Evolutionary conservation across 2,329 filamentous ascomycete species (phyloP).

Genomic region (Hypocreales sp.): DNA sequence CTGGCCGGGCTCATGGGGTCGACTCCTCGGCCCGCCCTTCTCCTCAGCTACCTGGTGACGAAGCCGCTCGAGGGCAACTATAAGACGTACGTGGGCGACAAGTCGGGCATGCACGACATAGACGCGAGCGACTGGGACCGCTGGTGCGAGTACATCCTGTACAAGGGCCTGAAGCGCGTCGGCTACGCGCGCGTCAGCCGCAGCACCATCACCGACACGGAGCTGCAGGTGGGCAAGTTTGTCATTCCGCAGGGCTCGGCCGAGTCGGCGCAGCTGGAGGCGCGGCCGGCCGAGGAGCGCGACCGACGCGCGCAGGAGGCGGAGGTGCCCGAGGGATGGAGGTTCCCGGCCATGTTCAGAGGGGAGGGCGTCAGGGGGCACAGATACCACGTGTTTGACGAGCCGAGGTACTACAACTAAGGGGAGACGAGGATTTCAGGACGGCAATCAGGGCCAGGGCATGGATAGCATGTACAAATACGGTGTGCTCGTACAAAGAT

Average conservation of each 20-base stretch:
- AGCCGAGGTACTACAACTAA: slow-evolving; percentile 57
- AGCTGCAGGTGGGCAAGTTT: slow-evolving; percentile 94
- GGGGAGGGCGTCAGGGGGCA: slow-evolving; percentile 81
- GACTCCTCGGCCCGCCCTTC: slow-evolving; percentile 61
- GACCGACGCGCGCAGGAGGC: slow-evolving; percentile 48
- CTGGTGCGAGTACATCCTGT: slow-evolving; percentile 98
- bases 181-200: slow-evolving; percentile 84
- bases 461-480: too few relatives aligned
- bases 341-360: slow-evolving; percentile 74
- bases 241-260: slow-evolving; percentile 54
- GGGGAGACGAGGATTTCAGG: not conserved
- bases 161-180: slow-evolving; percentile 70
- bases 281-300: slow-evolving; percentile 35
- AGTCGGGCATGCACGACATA: slow-evolving; percentile 88
- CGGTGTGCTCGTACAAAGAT: too few relatives aligned
- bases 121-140: slow-evolving; percentile 87
- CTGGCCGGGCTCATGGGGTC: slow-evolving; percentile 77
- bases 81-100: slow-evolving; percentile 79
- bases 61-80: slow-evolving; percentile 88
- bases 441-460: slow-evolving; percentile 1
- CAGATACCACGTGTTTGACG: slow-evolving; percentile 86
- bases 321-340: slow-evolving; percentile 58
- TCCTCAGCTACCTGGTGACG: slow-evolving; percentile 86
- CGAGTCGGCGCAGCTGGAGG: slow-evolving; percentile 29
- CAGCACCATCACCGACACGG: slow-evolving; percentile 89